Base-by-base conservation (phyloP, 441 rosid species). In the Corymbia citriodora region DNA sequence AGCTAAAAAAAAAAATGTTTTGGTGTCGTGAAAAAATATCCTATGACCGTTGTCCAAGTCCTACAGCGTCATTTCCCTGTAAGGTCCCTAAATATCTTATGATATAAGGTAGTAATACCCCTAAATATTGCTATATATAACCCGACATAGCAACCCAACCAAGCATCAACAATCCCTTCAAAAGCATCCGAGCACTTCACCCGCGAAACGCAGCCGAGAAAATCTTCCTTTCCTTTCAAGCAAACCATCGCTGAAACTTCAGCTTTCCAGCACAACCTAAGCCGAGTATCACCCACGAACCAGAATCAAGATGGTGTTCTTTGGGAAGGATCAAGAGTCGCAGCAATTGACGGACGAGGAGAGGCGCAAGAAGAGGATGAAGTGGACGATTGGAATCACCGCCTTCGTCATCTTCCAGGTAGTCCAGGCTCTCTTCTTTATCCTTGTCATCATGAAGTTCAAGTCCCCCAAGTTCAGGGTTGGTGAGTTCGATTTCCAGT, bases 401-500 rank as follows among this genome's bases (percentile, higher is more conserved):
- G 90, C 90, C 59, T 88, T 88, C 48, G 40, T 72, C 86, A 74
- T 88, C 55, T 72, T 88, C 33, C 90, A 88, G 65, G 82, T 70
- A 13, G 74, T 88, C 59, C 82, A 61, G n/a, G 59, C 74, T 31
- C 85, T 74, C n/a, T 72, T 88, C 45, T 88, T 88, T 15, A 57
- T 55, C 48, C 85, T 88, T 1, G 90, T 88, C 59, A 74, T 88
- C 83, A 88, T 88, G 90, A 88, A 88, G 86, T 72, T 88, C 36
- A 70, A 54, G 57, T 54, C 90, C 49, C 90, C 90, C 49, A 88
- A 88, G 86, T 88, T 88, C 83, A 50, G 86, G 90, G 85, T 88
- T 0, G 50, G 50, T 17, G 83, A 55, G 61, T 70, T 88, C 87
- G 90, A 48, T n/a, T 0, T 88, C 86, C 90, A 68, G 49, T 17